phyloP scores from a whole-genome alignment of 2,329 filamentous ascomycete genomes.

The Venturia aucupariae region DNA sequence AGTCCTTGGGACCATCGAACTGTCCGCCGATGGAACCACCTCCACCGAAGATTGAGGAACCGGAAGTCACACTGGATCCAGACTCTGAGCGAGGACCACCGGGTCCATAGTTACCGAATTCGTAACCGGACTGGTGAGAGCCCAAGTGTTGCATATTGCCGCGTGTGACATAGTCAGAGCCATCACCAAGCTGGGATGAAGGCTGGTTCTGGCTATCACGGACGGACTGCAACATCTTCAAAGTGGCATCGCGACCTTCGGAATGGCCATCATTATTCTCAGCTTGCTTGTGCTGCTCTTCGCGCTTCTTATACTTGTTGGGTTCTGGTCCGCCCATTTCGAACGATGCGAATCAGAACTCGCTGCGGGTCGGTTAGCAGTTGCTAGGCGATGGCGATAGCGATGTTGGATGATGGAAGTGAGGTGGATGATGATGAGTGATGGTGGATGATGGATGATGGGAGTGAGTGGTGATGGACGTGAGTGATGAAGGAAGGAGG shows the following conservation, averaged over 20 bases:
- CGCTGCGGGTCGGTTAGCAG: neutral
- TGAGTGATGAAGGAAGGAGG: neutral
- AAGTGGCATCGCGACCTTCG: neutral
- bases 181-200: neutral
- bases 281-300: neutral
- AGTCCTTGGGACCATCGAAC: constrained; percentile 4
- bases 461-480: no score
- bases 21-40: neutral
- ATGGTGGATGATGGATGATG: neutral
- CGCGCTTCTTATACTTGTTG: neutral
- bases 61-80: neutral
- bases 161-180: neutral
- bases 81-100: constrained; percentile 2
- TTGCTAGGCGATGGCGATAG: neutral
- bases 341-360: neutral
- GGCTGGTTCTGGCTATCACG: neutral
- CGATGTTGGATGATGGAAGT: no score
- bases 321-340: neutral
- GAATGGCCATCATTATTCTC: neutral
- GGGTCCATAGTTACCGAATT: neutral
- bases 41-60: neutral
- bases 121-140: neutral
- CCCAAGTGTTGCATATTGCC: neutral
- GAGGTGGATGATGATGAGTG: neutral
- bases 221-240: neutral